Evolutionary conservation across 805 yeast genomes (phyloP), one percentile per base, ranked within the genome.

Genomic region (Schwanniomyces yamadae): DNA sequence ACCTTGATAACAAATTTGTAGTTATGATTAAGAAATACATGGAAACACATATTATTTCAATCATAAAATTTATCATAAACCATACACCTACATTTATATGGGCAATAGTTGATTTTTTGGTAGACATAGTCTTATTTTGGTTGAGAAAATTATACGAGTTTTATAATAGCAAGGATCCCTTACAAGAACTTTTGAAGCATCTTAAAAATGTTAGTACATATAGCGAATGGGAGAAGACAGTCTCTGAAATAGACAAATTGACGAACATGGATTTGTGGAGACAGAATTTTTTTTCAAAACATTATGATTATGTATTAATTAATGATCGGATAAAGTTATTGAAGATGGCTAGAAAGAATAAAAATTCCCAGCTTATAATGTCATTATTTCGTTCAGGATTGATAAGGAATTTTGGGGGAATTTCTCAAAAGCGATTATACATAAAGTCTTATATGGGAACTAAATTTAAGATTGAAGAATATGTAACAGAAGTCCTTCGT

Each of bases 341-440:
- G 31, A 65, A 73, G 31, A 72, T 73, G 14, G 89, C 95, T 1
- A 57, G 93, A 32, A 63, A 69, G 18, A 66, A 68, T 6, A 71
- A 71, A 10, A 87, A 89, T 55, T 65, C 79, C 2, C 70, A 69
- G 14, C 61, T 69, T 22, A 64, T 89, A 13, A 72, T 84, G 62
- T 79, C 84, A 14, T 63, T 83, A 24, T 71, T 91, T 30, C 64
- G 96, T 26, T 83, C 95, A 0, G 95, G 96, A 0, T 73, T 89
- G 51, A 65, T 93, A 23, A 65, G 99, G 26, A 93, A 93, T 54
- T 85, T 91, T 64, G 98, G 95, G 5, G 95, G 95, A 1, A 87
- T 93, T 4, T 76, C 95, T 1, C 85, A 83, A 46, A 80, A 82
- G 44, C 75, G 81, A 36, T 64, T 93, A 29, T 91, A 85, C 66